phyloP scores from a whole-genome alignment of 495 filamentous ascomycete genomes.

The Neurospora sp. region DNA sequence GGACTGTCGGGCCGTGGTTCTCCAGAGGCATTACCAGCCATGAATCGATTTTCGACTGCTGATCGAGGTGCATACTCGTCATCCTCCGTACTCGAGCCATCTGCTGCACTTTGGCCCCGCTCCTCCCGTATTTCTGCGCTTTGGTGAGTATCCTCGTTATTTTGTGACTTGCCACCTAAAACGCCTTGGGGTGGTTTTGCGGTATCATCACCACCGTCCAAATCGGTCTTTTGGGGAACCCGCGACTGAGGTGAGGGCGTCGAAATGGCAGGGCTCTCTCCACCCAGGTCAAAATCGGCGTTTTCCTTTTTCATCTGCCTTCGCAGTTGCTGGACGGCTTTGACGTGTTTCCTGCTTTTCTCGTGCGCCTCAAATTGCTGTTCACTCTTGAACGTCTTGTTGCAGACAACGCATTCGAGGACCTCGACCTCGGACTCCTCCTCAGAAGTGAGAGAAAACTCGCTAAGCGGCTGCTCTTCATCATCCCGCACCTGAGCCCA shows the following conservation, averaged over 20 bases:
- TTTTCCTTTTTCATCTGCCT: conserved; percentile 78
- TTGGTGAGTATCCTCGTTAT: neutral
- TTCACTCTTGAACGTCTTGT: conserved; percentile 88
- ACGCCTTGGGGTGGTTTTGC: neutral
- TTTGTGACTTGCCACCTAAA: neutral
- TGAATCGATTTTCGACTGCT: conserved; percentile 28
- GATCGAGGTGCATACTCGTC: conserved; percentile 36
- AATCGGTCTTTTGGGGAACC: neutral
- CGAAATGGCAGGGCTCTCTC: conserved; percentile 13
- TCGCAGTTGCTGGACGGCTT: conserved; percentile 67
- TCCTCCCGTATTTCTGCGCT: neutral
- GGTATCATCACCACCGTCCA: neutral
- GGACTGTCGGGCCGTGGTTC: neutral
- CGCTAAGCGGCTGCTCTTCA: conserved; percentile 28
- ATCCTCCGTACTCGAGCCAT: conserved; percentile 17
- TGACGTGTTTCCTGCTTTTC: conserved; percentile 89
- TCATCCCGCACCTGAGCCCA: conserved; percentile 58
- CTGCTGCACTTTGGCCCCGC: neutral
- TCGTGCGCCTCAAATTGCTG: conserved; percentile 90
- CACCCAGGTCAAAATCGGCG: conserved; percentile 44
- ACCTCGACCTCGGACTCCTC: conserved; percentile 51
- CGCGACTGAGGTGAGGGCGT: conserved; percentile 35
- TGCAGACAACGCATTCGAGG: conserved; percentile 86
- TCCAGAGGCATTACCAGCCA: neutral
- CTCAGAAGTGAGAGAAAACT: conserved; percentile 31